Conservation (phyloP, 2,329 filamentous ascomycete genomes). For the Sordariomycetes sp. region DNA sequence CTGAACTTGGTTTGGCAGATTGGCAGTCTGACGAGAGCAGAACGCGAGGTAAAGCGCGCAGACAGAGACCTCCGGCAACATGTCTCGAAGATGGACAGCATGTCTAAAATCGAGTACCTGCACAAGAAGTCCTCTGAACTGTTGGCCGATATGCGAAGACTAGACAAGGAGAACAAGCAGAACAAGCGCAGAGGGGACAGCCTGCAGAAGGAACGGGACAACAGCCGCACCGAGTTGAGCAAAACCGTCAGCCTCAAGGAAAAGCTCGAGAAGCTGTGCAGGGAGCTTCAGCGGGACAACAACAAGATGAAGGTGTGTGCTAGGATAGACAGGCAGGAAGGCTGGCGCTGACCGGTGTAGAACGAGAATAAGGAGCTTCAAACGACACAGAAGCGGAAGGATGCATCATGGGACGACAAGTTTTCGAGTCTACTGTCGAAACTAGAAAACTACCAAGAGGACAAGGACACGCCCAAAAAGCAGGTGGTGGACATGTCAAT, state of each 20-base stretch:
- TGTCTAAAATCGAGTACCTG: constrained; percentile 84
- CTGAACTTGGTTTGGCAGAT: background rate
- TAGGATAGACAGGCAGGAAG: background rate
- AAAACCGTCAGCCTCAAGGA: constrained; percentile 89
- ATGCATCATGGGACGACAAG: constrained; percentile 75
- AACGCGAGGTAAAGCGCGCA: constrained; percentile 88
- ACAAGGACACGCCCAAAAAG: constrained; percentile 74
- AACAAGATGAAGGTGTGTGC: constrained; percentile 84
- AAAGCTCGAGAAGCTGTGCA: constrained; percentile 91
- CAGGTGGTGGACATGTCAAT: constrained; percentile 77
- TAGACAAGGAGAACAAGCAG: constrained; percentile 89
- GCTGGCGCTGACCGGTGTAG: constrained; percentile 27
- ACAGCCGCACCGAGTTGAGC: constrained; percentile 75
- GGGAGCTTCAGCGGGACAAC: constrained; percentile 92
- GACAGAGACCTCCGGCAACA: constrained; percentile 84
- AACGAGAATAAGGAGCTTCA: constrained; percentile 90
- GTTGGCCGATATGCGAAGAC: constrained; percentile 86
- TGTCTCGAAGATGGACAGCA: constrained; percentile 83
- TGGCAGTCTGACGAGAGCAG: constrained; percentile 31
- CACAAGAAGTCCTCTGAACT: constrained; percentile 89
- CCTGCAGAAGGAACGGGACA: constrained; percentile 93
- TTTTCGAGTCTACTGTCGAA: constrained; percentile 73
- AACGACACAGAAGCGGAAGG: constrained; percentile 75
- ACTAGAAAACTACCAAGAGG: constrained; percentile 79
- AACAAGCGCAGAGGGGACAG: constrained; percentile 93